Evolutionary conservation across 2,329 filamentous ascomycete genomes (phyloP), one percentile per base, ranked within the genome.

Genomic region (Coniochaeta sp.): DNA sequence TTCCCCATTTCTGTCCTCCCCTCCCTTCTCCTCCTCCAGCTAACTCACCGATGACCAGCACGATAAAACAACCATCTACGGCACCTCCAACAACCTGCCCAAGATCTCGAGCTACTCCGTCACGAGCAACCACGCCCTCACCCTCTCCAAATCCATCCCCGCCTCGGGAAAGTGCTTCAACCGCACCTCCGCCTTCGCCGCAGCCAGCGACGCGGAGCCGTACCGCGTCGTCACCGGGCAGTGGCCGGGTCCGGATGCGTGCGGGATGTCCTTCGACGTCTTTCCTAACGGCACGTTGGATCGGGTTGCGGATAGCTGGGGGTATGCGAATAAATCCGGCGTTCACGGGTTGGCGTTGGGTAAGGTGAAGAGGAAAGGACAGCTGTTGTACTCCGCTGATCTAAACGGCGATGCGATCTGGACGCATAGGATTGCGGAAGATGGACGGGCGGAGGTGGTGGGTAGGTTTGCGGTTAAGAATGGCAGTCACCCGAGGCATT

Each of bases 351-450:
- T 61, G 4, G 59, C 56, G 2, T 48, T 61, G 7, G 28, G 48
- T 24, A 22, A 35, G 13, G 10, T 20, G 3, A 30, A 50, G 4
- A 35, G 38, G 12, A 30, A 47, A 5, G 1, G n/a, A n/a, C n/a
- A n/a, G n/a, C 9, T 54, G 4, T 26, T 61, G 16, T 61, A 60
- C 55, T 54, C 56, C n/a, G 53, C 59, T 3, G 59, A 62, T 48
- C 35, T 58, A 28, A 42, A 10, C n/a, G 59, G 48, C 8, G 55
- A 59, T 38, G 26, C 52, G 3, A 16, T 62, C 27, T 62, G 59
- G 60, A 56, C 56, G 42, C 58, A 62, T 45, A 13, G 8, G 5
- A 18, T 59, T 12, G 49, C 52, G 1, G 1, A 18, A 2, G 52
- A 51, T 20, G 57, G 58, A 4, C 18, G 45, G 1, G 54, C 53